Base-by-base conservation (phyloP, 441 rosid species). In the Jatropha multifida region DNA sequence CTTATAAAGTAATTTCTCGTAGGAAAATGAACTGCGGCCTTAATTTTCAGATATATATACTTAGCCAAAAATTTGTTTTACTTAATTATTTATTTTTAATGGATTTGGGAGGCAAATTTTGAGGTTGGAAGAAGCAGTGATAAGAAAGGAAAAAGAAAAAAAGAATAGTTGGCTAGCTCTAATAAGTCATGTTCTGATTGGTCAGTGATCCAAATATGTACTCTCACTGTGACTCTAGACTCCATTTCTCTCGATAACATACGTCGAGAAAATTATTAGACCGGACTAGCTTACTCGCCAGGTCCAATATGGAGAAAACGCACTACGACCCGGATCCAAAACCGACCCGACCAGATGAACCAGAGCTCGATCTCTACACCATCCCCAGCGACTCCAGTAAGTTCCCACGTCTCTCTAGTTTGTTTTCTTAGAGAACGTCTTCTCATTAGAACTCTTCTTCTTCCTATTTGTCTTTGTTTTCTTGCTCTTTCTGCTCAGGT, bases 331-430 rank as follows among this genome's bases (percentile, higher is more conserved):
- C 85, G 84, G 81, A 76, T 76, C 74, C 74, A 46, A 80, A 74
- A n/a, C 79, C 69, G 78, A 79, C 67, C 80, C 88, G 86, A 64
- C 82, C 78, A 56, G 81, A 79, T 59, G 90, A 83, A 71, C 85
- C 90, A 78, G 97, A 91, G 72, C 83, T 91, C 73, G 98, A 93
- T 69, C 91, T 90, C 84, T 90, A 90, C 90, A 92, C 98, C 80
- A 89, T 94, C 61, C 98, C 98, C 37, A 80, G 90, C 74, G 81
- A 84, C 69, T 91, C 98, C 82, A 87, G 98, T 93, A 85, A 86
- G 83, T 77, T 26, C 59, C 61, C 61, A 60, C 49, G 56, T 52
- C 60, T 56, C 74, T 65, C 52, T 65, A 65, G 23, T 15, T 46
- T 76, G 74, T 62, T 54, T 51, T 38, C 37, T 37, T 42, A 26